phyloP scores from a whole-genome alignment of 768 basidiomycete species.

The Termitomyces sp. region DNA sequence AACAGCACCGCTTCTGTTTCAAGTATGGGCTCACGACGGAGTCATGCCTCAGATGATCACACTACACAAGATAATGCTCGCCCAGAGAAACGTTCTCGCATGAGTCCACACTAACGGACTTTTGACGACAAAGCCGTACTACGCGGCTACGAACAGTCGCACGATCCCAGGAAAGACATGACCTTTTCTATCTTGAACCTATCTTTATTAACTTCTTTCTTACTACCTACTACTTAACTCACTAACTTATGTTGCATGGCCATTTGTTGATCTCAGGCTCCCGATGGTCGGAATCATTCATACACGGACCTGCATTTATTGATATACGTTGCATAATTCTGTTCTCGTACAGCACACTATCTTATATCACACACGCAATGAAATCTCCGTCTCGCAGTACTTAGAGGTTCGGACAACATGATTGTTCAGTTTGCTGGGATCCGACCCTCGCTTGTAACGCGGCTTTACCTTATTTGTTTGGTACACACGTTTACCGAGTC shows the following conservation, averaged over 20 bases:
- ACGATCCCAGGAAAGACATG: background rate
- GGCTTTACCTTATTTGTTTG: background rate
- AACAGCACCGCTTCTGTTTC: slow-evolving; percentile 36
- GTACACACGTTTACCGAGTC: slow-evolving; percentile 2
- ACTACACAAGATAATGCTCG: slow-evolving; percentile 19
- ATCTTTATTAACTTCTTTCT: slow-evolving; percentile 5
- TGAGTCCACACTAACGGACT: slow-evolving; percentile 10
- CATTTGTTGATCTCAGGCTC: background rate
- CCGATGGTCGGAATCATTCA: background rate
- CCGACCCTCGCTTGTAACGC: too few relatives aligned
- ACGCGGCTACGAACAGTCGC: background rate
- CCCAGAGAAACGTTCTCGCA: slow-evolving; percentile 29
- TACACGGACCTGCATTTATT: background rate
- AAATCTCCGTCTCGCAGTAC: background rate
- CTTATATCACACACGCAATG: background rate
- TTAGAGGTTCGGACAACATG: background rate
- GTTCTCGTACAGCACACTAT: background rate
- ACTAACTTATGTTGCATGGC: background rate
- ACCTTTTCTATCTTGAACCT: background rate
- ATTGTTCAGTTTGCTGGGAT: background rate
- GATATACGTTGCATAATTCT: background rate
- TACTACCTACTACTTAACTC: background rate
- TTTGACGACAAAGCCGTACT: background rate
- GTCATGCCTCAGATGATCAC: slow-evolving; percentile 31
- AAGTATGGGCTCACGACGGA: slow-evolving; percentile 34